Evolutionary conservation across 1,284 basidiomycete genomes (phyloP).

Genomic region (Fomitiporia mediterranea): DNA sequence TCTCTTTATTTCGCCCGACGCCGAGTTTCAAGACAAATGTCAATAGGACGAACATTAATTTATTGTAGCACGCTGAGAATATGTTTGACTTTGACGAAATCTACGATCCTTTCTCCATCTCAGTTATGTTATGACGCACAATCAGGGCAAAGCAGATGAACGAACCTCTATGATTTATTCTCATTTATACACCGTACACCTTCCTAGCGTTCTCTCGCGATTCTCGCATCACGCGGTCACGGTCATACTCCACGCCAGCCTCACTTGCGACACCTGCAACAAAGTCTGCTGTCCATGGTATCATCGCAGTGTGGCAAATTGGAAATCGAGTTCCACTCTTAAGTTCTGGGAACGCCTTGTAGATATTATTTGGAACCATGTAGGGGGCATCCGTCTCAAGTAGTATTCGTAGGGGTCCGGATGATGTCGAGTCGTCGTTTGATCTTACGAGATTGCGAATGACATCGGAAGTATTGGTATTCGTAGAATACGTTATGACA

Average conservation of each 20-base stretch:
- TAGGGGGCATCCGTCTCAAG: conserved; percentile 82
- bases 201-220: conserved; percentile 59
- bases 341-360: conserved; percentile 46
- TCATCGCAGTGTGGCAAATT: conserved; percentile 72
- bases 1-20: neutral
- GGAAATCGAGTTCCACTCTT: conserved; percentile 53
- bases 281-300: conserved; percentile 78
- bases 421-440: neutral
- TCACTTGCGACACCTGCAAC: conserved; percentile 48
- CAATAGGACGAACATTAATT: neutral
- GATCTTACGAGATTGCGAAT: conserved; percentile 45
- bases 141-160: neutral
- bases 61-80: neutral
- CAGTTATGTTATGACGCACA: neutral
- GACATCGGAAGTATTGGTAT: conserved; percentile 59
- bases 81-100: neutral
- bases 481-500: conserved; percentile 72
- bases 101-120: neutral
- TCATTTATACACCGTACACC: conserved; percentile 54
- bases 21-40: neutral
- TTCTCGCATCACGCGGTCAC: conserved; percentile 53
- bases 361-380: conserved; percentile 76
- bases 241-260: conserved; percentile 40
- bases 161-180: neutral
- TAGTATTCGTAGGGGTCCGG: conserved; percentile 49